phyloP scores from a whole-genome alignment of 345 rosid genomes.

The Boechera retrofracta region DNA sequence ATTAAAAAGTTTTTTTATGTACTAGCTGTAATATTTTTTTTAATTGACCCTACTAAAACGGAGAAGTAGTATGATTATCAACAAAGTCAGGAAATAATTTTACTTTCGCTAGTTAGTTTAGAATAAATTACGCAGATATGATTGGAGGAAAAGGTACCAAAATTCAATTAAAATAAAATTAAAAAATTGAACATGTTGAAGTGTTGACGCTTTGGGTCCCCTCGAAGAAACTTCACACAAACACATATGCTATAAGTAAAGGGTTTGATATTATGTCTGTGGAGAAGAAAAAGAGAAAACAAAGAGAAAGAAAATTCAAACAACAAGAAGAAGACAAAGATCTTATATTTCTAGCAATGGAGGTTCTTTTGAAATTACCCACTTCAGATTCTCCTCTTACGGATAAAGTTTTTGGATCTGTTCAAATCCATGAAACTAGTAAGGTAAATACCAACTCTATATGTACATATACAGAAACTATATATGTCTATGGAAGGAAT shows the following conservation, averaged over 20 bases:
- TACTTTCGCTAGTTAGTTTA: slow-evolving; percentile 16
- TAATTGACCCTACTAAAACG: slow-evolving; percentile 22
- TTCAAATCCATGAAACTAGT: slow-evolving; percentile 42
- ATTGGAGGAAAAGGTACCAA: slow-evolving; percentile 38
- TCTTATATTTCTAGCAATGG: slow-evolving; percentile 42
- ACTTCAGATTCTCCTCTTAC: slow-evolving; percentile 39
- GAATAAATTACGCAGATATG: slow-evolving; percentile 31
- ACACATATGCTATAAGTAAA: slow-evolving; percentile 44
- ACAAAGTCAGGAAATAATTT: slow-evolving; percentile 34
- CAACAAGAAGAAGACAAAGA: slow-evolving; percentile 35
- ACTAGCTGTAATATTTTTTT: slow-evolving; percentile 24
- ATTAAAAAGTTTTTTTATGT: not conserved
- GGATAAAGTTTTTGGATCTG: slow-evolving; percentile 46
- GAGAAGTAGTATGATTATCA: slow-evolving; percentile 32
- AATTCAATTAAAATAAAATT: slow-evolving; percentile 28
- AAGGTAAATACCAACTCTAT: slow-evolving; percentile 33
- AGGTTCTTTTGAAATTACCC: slow-evolving; percentile 48
- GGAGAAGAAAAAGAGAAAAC: slow-evolving; percentile 20
- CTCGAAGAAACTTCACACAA: slow-evolving; percentile 41
- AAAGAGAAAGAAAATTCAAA: slow-evolving; percentile 9
- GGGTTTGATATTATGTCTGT: slow-evolving; percentile 31
- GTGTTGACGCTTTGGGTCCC: slow-evolving; percentile 71
- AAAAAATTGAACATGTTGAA: slow-evolving; percentile 44
- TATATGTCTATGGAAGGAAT: slow-evolving; percentile 6
- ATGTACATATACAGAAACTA: not conserved